Percentiles rank a stretch among this genome's conserved stretches.
phyloP scores from a whole-genome alignment of 805 yeast species.

The Dipodascopsis tothii region DNA sequence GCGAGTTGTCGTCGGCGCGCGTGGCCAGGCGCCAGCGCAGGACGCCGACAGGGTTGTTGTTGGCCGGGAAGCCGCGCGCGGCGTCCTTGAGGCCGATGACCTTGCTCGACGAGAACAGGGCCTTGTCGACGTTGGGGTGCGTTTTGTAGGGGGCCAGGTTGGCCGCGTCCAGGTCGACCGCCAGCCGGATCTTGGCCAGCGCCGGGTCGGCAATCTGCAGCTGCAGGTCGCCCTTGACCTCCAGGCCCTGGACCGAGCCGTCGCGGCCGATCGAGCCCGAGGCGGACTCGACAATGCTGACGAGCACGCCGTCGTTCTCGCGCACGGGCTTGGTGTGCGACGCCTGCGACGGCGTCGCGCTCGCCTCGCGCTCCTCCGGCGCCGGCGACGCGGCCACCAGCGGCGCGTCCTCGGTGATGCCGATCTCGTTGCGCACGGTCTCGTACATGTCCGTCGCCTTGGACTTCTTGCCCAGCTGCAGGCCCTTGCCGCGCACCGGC shows the following conservation, averaged over 20 bases:
- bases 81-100: constrained; percentile 70
- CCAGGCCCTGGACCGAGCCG: constrained; percentile 53
- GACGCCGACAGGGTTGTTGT: constrained; percentile 84
- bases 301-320: constrained; percentile 67
- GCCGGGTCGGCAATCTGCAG: constrained; percentile 74
- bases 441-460: constrained; percentile 28
- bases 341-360: constrained; percentile 2
- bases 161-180: constrained; percentile 37
- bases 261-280: constrained; percentile 76
- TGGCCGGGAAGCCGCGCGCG: constrained; percentile 76
- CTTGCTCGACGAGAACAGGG: constrained; percentile 49
- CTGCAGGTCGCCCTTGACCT: constrained; percentile 85
- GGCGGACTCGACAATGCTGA: constrained; percentile 68
- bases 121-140: constrained; percentile 90
- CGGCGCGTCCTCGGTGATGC: constrained; percentile 25
- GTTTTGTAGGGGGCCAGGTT: constrained; percentile 66
- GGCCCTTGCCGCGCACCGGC: constrained; percentile 56
- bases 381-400: constrained; percentile 26
- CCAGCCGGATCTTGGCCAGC: constrained; percentile 58
- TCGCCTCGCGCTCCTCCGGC: constrained; percentile 21
- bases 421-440: constrained; percentile 30
- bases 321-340: constrained; percentile 7
- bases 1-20: constrained; percentile 44
- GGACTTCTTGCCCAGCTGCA: constrained; percentile 64
- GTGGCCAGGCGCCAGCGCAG: constrained; percentile 83